Evolutionary conservation across 257 asterid species (phyloP).

Genomic region (Fraxinus americana): DNA sequence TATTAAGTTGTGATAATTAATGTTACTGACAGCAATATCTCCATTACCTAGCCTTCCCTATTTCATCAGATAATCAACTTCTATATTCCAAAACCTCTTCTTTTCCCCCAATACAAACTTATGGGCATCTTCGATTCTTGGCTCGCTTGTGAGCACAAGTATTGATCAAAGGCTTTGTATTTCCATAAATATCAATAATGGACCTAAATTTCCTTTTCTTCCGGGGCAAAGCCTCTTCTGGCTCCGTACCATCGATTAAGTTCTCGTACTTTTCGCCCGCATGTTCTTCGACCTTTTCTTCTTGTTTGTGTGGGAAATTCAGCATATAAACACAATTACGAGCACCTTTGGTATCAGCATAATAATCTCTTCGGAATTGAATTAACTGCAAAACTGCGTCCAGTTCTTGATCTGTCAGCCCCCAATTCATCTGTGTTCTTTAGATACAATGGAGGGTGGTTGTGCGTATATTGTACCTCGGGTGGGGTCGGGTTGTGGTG

Average conservation of each 20-base stretch:
- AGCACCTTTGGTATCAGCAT: background rate
- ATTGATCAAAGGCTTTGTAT: conserved; percentile 28
- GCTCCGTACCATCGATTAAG: too few species aligned
- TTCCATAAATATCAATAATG: conserved; percentile 42
- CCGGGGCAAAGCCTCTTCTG: conserved; percentile 37
- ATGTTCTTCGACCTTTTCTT: conserved; percentile 20
- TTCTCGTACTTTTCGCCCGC: conserved; percentile 22
- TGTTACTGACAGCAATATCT: too few species aligned
- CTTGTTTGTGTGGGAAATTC: conserved; percentile 2
- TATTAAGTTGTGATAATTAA: too few species aligned
- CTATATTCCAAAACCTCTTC: background rate
- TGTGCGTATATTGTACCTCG: background rate
- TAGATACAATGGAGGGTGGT: background rate
- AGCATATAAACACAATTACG: background rate
- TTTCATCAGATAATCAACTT: background rate
- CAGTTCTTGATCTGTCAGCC: conserved; percentile 56
- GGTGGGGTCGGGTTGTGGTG: background rate
- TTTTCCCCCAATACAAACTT: too few species aligned
- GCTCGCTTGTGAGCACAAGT: conserved; percentile 14
- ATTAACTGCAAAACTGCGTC: conserved; percentile 70
- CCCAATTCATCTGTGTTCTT: conserved; percentile 37
- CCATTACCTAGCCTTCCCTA: background rate
- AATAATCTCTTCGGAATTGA: conserved; percentile 52
- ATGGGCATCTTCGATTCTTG: conserved; percentile 17
- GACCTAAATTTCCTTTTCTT: conserved; percentile 35